Conservation (phyloP, 2,329 filamentous ascomycete genomes). For the Colletotrichum phormii region DNA sequence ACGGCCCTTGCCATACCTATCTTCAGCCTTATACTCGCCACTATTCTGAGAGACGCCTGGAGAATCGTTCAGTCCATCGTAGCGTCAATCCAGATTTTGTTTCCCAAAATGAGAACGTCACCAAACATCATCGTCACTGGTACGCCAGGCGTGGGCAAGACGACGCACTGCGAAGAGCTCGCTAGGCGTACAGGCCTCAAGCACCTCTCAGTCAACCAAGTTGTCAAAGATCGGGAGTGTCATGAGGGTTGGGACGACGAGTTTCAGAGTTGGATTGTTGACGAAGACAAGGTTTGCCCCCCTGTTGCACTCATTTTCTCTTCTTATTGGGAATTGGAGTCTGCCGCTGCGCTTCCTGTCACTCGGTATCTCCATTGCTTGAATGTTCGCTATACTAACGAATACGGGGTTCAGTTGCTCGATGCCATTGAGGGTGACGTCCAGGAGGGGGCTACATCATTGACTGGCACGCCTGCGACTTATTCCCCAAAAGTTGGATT, state of each 20-base stretch:
- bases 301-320: slow-evolving; percentile 1
- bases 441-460: slow-evolving; percentile 83
- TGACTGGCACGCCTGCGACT: slow-evolving; percentile 97
- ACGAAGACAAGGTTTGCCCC: slow-evolving; percentile 86
- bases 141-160: slow-evolving; percentile 96
- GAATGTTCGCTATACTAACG: neutral
- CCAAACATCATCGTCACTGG: slow-evolving; percentile 97
- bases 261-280: slow-evolving; percentile 89
- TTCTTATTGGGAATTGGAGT: neutral
- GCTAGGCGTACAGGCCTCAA: slow-evolving; percentile 81
- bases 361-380: neutral
- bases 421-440: slow-evolving; percentile 89
- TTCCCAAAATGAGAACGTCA: slow-evolving; percentile 51
- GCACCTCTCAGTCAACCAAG: slow-evolving; percentile 88
- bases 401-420: slow-evolving; percentile 70
- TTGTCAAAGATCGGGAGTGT: slow-evolving; percentile 89
- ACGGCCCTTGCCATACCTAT: neutral
- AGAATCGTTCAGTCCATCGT: no score
- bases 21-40: neutral
- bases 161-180: slow-evolving; percentile 87
- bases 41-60: neutral
- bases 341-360: neutral
- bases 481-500: slow-evolving; percentile 94
- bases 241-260: slow-evolving; percentile 91
- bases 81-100: no score